Percentiles rank a stretch among this genome's conserved stretches.
phyloP scores from a whole-genome alignment of 345 rosid species.

The Jatropha curcas region DNA sequence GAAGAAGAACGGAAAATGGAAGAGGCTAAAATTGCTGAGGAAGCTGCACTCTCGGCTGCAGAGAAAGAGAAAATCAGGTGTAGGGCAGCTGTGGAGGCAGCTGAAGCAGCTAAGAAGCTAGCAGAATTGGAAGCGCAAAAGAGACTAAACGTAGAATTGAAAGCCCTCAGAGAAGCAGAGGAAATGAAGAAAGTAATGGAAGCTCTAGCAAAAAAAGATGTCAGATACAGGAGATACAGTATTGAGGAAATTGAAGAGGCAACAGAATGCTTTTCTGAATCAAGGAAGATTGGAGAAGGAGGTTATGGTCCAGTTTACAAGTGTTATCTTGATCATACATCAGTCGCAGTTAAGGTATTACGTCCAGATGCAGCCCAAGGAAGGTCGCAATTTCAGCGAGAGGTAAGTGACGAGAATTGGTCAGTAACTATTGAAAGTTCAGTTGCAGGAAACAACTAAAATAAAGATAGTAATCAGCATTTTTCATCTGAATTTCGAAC shows the following conservation, averaged over 20 bases:
- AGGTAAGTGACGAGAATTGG: constrained; percentile 44
- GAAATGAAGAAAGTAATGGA: constrained; percentile 40
- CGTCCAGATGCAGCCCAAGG: constrained; percentile 98
- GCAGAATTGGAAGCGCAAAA: constrained; percentile 62
- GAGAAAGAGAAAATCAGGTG: constrained; percentile 66
- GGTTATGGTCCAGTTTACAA: constrained; percentile 93
- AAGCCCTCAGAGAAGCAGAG: constrained; percentile 52
- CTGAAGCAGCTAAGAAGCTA: constrained; percentile 60
- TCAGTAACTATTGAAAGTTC: background rate
- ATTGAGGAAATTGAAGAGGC: constrained; percentile 83
- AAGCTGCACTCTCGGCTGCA: constrained; percentile 49
- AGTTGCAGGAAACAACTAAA: too few species aligned
- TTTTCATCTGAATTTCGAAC: background rate
- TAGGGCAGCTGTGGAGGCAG: constrained; percentile 64
- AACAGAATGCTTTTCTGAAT: constrained; percentile 51
- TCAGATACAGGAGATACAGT: constrained; percentile 69
- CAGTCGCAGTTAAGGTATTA: constrained; percentile 82
- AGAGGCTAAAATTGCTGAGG: constrained; percentile 63
- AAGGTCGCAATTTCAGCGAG: constrained; percentile 79
- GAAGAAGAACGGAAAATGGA: constrained; percentile 61
- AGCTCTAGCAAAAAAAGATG: constrained; percentile 24
- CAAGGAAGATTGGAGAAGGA: constrained; percentile 84
- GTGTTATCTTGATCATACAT: constrained; percentile 81
- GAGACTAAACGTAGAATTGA: constrained; percentile 51
- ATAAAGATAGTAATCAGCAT: too few species aligned